Percentiles rank a stretch among this genome's conserved stretches.
Evolutionary conservation across 2,329 filamentous ascomycete genomes (phyloP).

Genomic region (Coniochaeta hoffmannii): DNA sequence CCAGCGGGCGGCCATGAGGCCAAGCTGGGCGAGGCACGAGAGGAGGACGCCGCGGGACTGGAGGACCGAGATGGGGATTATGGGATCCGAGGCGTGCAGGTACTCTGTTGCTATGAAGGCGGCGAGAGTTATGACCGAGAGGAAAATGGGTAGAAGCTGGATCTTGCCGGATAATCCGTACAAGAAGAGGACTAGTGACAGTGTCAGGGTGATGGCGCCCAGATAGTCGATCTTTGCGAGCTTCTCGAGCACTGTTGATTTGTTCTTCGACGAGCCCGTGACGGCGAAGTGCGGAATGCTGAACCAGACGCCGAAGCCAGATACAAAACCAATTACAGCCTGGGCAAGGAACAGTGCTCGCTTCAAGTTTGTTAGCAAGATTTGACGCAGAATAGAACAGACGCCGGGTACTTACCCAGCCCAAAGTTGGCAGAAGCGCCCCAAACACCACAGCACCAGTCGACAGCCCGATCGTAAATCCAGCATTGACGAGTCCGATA

Average conservation of each 20-base stretch:
- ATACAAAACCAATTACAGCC: slow-evolving; percentile 53
- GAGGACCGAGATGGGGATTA: slow-evolving; percentile 67
- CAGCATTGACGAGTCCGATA: slow-evolving; percentile 67
- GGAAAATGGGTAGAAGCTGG: slow-evolving; percentile 47
- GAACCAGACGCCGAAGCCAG: slow-evolving; percentile 55
- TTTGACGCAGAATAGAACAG: neutral
- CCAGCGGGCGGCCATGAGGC: slow-evolving; percentile 78
- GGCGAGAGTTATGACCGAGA: slow-evolving; percentile 44
- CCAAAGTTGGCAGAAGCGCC: slow-evolving; percentile 34
- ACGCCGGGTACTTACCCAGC: slow-evolving; percentile 53
- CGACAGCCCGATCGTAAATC: slow-evolving; percentile 25
- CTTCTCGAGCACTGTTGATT: slow-evolving; percentile 37
- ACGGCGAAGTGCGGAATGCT: slow-evolving; percentile 48
- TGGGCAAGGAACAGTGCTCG: slow-evolving; percentile 68
- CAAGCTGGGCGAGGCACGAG: slow-evolving; percentile 66
- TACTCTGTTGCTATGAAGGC: slow-evolving; percentile 58
- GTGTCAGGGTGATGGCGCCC: slow-evolving; percentile 57
- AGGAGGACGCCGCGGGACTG: slow-evolving; percentile 63
- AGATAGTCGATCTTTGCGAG: slow-evolving; percentile 66
- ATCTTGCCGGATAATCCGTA: slow-evolving; percentile 60
- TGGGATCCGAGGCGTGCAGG: slow-evolving; percentile 56
- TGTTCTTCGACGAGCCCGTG: slow-evolving; percentile 27
- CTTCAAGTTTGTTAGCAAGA: slow-evolving; percentile 28
- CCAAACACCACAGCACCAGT: slow-evolving; percentile 23
- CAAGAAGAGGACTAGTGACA: slow-evolving; percentile 64